Evolutionary conservation across 2,329 filamentous ascomycete genomes (phyloP), one percentile per base, ranked within the genome.

Genomic region (Arthroderma sp.): DNA sequence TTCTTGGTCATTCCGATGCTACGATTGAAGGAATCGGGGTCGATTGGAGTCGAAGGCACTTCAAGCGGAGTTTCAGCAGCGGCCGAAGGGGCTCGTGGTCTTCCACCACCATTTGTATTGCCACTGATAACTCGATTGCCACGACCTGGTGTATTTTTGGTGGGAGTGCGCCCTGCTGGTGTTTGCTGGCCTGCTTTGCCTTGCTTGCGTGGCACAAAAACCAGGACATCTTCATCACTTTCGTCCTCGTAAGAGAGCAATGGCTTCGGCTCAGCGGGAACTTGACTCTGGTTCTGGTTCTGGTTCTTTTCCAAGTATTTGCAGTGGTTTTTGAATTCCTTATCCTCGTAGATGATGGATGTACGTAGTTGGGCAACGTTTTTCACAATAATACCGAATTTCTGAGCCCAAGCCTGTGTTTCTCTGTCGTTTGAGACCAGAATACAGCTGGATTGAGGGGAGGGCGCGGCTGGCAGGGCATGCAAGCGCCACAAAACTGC

Each of bases 361-460:
- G 73, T 75, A 37, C 74, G 73, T 54, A 77, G 62, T 59, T 77
- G 74, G 55, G 75, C 72, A 58, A 76, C 74, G 57, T 74, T 77
- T 63, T 76, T 76, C 28, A 74, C 72, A 1, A 67, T 69, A 44
- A 77, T 73, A 8, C 73, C 73, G 59, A 76, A 76, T 57, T 76
- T 76, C 60, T 75, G 74, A 4, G 74, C 74, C 72, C 72, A 74
- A 1, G 69, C 61, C 59, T 75, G 73, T 4, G 71, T 74, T 49
- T 66, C 64, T 11, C 69, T 71, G 54, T 76, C 72, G 54, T 76
- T 76, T 43, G 73, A 73, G 25, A 76, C 69, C 5, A 77, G 65
- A 38, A 76, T 75, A 41, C 71, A 71, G 28, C 65, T 67, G 57
- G 71, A 71, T 1, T 67, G 62, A 11, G 67, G 65, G 35, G 68